Conservation (phyloP, 2,329 filamentous ascomycete species). For the Pseudogymnoascus sp. region DNA sequence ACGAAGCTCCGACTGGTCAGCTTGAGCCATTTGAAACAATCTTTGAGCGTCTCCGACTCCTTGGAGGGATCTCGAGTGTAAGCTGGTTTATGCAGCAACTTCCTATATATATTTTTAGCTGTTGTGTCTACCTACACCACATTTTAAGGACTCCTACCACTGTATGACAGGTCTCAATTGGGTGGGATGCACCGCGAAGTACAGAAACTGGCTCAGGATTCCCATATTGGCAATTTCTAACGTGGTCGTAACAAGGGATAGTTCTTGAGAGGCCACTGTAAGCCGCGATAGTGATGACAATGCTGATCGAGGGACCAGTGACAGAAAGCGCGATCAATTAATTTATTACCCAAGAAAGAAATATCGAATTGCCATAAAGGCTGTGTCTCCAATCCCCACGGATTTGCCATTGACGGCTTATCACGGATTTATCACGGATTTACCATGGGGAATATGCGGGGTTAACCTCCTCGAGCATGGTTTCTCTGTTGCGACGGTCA, state of each 20-base stretch:
- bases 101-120: slow-evolving; percentile 49
- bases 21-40: slow-evolving; percentile 82
- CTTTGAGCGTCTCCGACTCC: slow-evolving; percentile 65
- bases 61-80: slow-evolving; percentile 72
- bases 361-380: background rate
- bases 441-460: background rate
- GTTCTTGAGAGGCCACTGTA: background rate
- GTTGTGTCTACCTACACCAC: background rate
- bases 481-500: too few relatives aligned
- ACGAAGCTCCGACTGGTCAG: slow-evolving; percentile 89
- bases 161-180: slow-evolving; percentile 79
- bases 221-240: slow-evolving; percentile 44
- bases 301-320: background rate
- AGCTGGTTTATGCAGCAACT: slow-evolving; percentile 92
- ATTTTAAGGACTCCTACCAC: slow-evolving; percentile 52
- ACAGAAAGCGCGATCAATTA: background rate
- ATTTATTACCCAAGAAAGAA: background rate
- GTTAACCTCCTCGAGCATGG: background rate
- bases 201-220: slow-evolving; percentile 48
- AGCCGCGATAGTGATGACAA: background rate
- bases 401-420: background rate
- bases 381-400: background rate
- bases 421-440: background rate
- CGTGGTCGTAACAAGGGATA: background rate
- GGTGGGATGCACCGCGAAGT: slow-evolving; percentile 67